Evolutionary conservation across 805 yeast species (phyloP), one percentile per base, ranked within the genome.

Genomic region (Wickerhamomyces pijperi): DNA sequence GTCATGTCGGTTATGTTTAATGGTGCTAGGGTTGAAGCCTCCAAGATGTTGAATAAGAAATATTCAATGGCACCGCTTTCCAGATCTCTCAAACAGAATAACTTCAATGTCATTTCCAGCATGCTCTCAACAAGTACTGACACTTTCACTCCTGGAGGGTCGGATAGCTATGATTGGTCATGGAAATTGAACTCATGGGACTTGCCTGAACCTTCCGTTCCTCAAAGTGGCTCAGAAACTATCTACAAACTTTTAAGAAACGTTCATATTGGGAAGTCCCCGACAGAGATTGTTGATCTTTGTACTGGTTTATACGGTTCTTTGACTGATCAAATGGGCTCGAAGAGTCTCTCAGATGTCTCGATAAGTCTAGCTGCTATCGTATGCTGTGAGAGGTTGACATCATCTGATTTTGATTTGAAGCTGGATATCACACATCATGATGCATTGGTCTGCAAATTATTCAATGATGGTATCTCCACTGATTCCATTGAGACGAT

Each of bases 121-220:
- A 45, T 74, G n/a, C 55, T 68, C 13, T 8, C 29, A n/a, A n/a
- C n/a, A n/a, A n/a, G n/a, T n/a, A n/a, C n/a, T n/a, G n/a, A n/a
- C n/a, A n/a, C n/a, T n/a, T n/a, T n/a, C n/a, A n/a, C n/a, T n/a
- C n/a, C n/a, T n/a, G n/a, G n/a, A n/a, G n/a, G 23, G 6, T 21
- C 50, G 18, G 54, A 55, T 19, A 42, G 58, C 1, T 82, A 69
- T 52, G 76, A 72, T 42, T 78, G 86, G 74, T 72, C 78, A 1
- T 80, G 95, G 86, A 82, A 82, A 50, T 57, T 88, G 32, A 72
- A 70, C 34, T 72, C 74, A 37, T 88, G 97, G 97, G 81, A 80
- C 39, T 43, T 82, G 2, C 84, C 94, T 0, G 44, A 53, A 0
- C 66, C 78, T 1, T 53, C 50, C 3, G 46, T 42, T 0, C 53